Conservation (phyloP, 768 basidiomycete genomes). For the Leucocoprinus sp. region DNA sequence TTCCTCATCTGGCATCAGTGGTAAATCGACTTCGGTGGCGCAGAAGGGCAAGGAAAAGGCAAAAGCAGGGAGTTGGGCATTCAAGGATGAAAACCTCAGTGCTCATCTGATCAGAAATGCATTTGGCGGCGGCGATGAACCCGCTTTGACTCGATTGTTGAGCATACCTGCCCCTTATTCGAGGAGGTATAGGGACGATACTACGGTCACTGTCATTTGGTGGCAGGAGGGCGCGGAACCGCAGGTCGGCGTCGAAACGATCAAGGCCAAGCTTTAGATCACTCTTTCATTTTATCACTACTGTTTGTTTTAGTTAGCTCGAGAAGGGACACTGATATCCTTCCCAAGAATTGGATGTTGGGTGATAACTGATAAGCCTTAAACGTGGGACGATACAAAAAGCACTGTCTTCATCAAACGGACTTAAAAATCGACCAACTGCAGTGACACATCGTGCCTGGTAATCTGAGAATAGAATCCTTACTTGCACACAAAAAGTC, state of each 20-base stretch:
- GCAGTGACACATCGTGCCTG: too few species aligned
- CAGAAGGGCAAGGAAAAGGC: conserved; percentile 30
- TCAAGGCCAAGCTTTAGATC: conserved; percentile 46
- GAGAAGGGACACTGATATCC: too few species aligned
- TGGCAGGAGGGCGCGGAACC: conserved; percentile 59
- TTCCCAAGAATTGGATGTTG: too few species aligned
- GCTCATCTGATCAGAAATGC: conserved; percentile 87
- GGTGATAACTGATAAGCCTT: too few species aligned
- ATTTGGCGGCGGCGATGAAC: conserved; percentile 75
- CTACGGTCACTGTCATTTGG: conserved; percentile 79
- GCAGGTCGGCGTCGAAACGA: conserved; percentile 28
- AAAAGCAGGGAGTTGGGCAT: conserved; percentile 57
- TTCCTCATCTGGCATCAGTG: conserved; percentile 47
- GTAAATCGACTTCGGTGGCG: conserved; percentile 28
- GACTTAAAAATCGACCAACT: too few species aligned
- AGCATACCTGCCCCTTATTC: conserved; percentile 82
- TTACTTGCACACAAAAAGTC: too few species aligned
- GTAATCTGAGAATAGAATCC: too few species aligned
- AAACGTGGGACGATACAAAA: too few species aligned
- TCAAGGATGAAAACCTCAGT: conserved; percentile 69
- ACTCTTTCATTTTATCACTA: neutral
- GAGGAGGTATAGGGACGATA: conserved; percentile 74
- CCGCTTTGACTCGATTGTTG: conserved; percentile 47
- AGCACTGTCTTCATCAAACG: too few species aligned
- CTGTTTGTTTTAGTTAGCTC: too few species aligned